Base-by-base conservation (phyloP, 805 yeast species). In the Jamesozyma jinghongensis region DNA sequence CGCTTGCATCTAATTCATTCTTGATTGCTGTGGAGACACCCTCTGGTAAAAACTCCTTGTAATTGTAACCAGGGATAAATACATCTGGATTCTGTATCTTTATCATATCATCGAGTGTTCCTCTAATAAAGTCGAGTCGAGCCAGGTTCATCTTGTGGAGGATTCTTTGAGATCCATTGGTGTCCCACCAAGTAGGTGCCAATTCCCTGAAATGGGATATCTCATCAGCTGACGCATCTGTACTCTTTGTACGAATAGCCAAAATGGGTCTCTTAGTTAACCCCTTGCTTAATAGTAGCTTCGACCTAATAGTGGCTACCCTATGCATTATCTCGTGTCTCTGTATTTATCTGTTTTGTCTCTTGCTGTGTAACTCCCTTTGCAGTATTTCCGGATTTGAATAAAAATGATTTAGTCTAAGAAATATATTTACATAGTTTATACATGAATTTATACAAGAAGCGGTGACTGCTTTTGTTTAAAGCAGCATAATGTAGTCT, bases 161-260 rank as follows among this genome's bases (percentile, higher is more conserved):
- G 41, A 92, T 85, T 31, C 98, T 68, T 58, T 92, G 97, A 1
- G 97, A 82, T 0, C 98, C 98, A 48, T 79, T 65, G 12, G 84
- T 78, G 52, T 92, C 95, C 98, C 99, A 92, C 99, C 99, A 92
- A n/a, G 85, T 63, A n/a, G 81, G 69, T 1, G 99, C 98, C 34
- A 92, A 68, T 27, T 80, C 75, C 51, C 84, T 78, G 63, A 92
- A 92, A 61, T 92, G 97, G 8, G 72, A 63, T 59, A 80, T 69
- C 57, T 90, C 97, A 5, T 78, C 76, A 6, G 64, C 65, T 3
- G 62, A 52, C 7, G 58, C 44, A 16, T 36, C 43, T 12, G 57
- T 50, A 19, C 39, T 28, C 20, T 37, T 41, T 22, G 29, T 5
- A 20, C 26, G 26, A 22, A 22, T 10, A 6, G 10, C 10, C 26